Percentiles rank a stretch among this genome's conserved stretches.
phyloP scores from a whole-genome alignment of 257 asterid genomes.

The Agastache rugosa region DNA sequence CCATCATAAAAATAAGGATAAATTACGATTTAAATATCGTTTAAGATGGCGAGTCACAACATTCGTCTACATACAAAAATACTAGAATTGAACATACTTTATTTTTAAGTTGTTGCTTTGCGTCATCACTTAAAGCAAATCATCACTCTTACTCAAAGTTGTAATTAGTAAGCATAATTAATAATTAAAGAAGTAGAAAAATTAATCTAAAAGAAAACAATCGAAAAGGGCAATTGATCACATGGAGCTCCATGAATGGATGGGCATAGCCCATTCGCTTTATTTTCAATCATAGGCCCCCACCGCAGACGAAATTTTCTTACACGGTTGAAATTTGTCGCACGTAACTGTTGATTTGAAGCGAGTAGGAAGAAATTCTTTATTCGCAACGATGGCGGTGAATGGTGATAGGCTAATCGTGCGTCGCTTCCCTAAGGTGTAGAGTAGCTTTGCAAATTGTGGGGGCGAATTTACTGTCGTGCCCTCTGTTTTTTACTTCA shows the following conservation, averaged over 20 bases:
- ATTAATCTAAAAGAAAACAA: background rate
- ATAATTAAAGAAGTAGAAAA: background rate
- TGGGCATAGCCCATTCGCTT: conserved; percentile 33
- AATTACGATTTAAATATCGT: too few species aligned
- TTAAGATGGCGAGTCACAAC: background rate
- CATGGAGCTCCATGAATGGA: conserved; percentile 12
- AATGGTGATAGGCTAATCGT: background rate
- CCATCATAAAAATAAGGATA: too few species aligned
- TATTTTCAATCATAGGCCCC: conserved; percentile 34
- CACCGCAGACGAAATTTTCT: conserved; percentile 20
- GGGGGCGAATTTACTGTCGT: conserved; percentile 20
- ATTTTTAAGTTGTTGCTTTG: background rate
- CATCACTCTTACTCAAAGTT: background rate
- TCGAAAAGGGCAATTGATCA: background rate
- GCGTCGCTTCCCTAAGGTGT: conserved; percentile 38
- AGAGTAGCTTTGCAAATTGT: conserved; percentile 34
- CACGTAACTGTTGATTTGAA: background rate
- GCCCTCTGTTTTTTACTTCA: conserved; percentile 13
- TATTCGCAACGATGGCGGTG: conserved; percentile 29
- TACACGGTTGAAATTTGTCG: conserved; percentile 34
- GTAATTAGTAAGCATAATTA: background rate
- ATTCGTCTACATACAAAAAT: background rate
- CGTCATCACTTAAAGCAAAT: background rate
- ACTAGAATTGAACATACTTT: background rate
- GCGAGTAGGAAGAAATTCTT: background rate